phyloP scores from a whole-genome alignment of 169 alveolate species.

The Ichthyophthirius multifiliis region DNA sequence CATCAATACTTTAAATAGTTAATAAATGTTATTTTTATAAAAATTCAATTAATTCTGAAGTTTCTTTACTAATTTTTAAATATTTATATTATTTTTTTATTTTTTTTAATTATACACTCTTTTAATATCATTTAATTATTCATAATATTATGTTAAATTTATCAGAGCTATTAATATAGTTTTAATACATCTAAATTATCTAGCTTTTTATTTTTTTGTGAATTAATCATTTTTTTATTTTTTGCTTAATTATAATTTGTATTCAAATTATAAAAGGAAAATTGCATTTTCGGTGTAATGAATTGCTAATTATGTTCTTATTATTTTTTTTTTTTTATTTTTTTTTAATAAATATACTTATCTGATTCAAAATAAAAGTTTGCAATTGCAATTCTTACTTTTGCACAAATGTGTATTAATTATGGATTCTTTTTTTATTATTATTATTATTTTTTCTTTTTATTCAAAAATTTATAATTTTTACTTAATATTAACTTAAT shows the following conservation, averaged over 20 bases:
- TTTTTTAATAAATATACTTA: background rate
- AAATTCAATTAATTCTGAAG: background rate
- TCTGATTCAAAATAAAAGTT: background rate
- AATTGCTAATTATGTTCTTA: background rate
- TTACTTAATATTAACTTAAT: background rate
- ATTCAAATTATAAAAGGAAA: too few species aligned
- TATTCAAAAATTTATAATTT: background rate
- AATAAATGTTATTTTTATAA: background rate
- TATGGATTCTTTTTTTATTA: background rate
- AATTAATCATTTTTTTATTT: background rate
- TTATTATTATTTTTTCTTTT: background rate
- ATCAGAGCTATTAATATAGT: background rate
- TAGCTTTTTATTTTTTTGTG: background rate
- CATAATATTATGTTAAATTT: background rate
- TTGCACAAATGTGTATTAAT: background rate
- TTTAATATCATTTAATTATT: background rate
- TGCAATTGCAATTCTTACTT: background rate
- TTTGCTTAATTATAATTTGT: background rate
- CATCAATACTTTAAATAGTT: background rate
- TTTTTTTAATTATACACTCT: background rate
- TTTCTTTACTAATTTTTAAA: background rate
- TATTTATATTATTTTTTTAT: background rate
- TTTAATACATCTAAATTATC: background rate
- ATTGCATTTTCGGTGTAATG: background rate
- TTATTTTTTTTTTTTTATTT: too few species aligned